phyloP scores from a whole-genome alignment of 805 yeast species.

The Kodamaea kakaduensis region DNA sequence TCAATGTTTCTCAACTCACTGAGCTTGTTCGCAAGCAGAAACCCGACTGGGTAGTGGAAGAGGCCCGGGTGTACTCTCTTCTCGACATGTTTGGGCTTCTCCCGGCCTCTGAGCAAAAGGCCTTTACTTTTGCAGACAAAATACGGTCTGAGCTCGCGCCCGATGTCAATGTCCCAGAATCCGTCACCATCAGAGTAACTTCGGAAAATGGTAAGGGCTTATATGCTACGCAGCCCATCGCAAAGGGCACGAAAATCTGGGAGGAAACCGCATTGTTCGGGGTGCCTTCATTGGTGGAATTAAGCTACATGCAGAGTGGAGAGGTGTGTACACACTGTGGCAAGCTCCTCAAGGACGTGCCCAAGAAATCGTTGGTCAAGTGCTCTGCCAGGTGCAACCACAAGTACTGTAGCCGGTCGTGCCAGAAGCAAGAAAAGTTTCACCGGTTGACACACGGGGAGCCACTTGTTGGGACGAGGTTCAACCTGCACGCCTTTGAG shows the following conservation, averaged over 20 bases:
- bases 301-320: slow-evolving; percentile 54
- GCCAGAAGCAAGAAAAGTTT: slow-evolving; percentile 51
- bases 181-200: slow-evolving; percentile 46
- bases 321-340: slow-evolving; percentile 76
- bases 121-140: slow-evolving; percentile 49
- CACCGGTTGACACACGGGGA: slow-evolving; percentile 39
- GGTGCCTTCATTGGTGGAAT: slow-evolving; percentile 65
- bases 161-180: slow-evolving; percentile 34
- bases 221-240: slow-evolving; percentile 45
- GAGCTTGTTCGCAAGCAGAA: slow-evolving; percentile 47
- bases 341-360: slow-evolving; percentile 27
- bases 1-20: slow-evolving; percentile 53
- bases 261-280: slow-evolving; percentile 56
- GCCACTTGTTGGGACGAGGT: slow-evolving; percentile 20
- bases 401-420: slow-evolving; percentile 64
- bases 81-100: slow-evolving; percentile 56
- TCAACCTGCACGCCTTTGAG: slow-evolving; percentile 45
- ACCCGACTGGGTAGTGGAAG: slow-evolving; percentile 61
- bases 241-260: slow-evolving; percentile 55
- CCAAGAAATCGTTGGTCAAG: slow-evolving; percentile 36
- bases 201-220: slow-evolving; percentile 59
- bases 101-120: slow-evolving; percentile 23
- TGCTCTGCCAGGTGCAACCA: slow-evolving; percentile 42
- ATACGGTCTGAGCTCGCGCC: slow-evolving; percentile 52
- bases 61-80: slow-evolving; percentile 50